A percentile compares a stretch with the other conserved stretches of the same genome.
phyloP scores from a whole-genome alignment of 805 yeast genomes.

The Ogataea neopini region DNA sequence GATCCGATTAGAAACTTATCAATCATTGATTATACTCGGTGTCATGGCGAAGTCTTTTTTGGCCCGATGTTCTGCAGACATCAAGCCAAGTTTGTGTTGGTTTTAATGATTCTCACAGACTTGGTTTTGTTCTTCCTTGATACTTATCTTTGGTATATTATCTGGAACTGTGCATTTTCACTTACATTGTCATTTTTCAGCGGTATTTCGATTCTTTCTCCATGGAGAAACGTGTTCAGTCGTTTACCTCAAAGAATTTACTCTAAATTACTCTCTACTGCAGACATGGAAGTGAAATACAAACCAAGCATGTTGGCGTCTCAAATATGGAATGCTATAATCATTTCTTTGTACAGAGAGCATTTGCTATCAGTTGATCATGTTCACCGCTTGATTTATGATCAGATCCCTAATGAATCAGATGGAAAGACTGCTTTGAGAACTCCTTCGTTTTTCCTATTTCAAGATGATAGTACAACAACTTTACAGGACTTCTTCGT shows the following conservation, averaged over 20 bases:
- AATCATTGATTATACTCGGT: constrained; percentile 43
- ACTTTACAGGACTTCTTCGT: constrained; percentile 42
- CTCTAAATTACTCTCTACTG: constrained; percentile 46
- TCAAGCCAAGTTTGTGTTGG: constrained; percentile 44
- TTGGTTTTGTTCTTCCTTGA: constrained; percentile 53
- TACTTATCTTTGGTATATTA: constrained; percentile 58
- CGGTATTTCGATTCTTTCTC: constrained; percentile 57
- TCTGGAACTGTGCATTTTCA: constrained; percentile 55
- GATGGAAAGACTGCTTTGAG: constrained; percentile 38
- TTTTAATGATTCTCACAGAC: constrained; percentile 45
- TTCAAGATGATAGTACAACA: constrained; percentile 48
- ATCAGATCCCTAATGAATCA: constrained; percentile 52
- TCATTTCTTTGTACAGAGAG: constrained; percentile 55
- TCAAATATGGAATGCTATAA: constrained; percentile 55
- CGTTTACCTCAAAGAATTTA: constrained; percentile 52
- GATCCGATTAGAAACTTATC: constrained; percentile 53
- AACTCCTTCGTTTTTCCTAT: constrained; percentile 48
- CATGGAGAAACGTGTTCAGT: constrained; percentile 57
- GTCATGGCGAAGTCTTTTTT: constrained; percentile 43
- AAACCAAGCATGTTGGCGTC: constrained; percentile 43
- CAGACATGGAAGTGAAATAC: constrained; percentile 46
- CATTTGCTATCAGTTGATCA: constrained; percentile 54
- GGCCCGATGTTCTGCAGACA: constrained; percentile 44
- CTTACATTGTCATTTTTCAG: constrained; percentile 49
- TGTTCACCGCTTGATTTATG: constrained; percentile 36